Percentiles rank a stretch among this genome's conserved stretches.
Evolutionary conservation across 2,329 filamentous ascomycete genomes (phyloP).

Genomic region (Rutstroemia sp.): DNA sequence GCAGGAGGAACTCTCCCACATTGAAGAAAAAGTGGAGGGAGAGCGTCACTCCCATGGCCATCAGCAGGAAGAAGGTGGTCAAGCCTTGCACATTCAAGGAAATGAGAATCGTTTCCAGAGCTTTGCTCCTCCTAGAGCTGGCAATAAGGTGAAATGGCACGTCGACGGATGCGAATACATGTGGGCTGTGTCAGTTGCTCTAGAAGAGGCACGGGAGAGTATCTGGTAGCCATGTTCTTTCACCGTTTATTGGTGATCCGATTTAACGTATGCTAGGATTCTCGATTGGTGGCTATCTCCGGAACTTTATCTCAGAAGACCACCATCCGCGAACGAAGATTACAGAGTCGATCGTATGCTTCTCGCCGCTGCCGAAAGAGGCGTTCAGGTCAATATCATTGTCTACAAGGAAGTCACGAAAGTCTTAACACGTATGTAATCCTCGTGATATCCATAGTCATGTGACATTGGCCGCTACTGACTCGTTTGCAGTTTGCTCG

Average conservation of each 20-base stretch:
- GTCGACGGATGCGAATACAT: conserved; percentile 81
- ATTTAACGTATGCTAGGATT: conserved; percentile 39
- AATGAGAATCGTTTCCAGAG: conserved; percentile 50
- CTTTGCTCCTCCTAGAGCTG: conserved; percentile 66
- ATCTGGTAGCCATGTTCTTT: conserved; percentile 35
- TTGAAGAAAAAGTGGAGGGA: conserved; percentile 27
- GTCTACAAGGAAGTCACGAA: conserved; percentile 90
- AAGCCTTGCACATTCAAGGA: conserved; percentile 35
- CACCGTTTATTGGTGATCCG: conserved; percentile 33
- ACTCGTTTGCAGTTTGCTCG: conserved; percentile 46
- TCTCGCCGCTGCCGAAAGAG: conserved; percentile 71
- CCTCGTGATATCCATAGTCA: not conserved
- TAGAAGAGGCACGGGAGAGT: conserved; percentile 68
- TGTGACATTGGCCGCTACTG: conserved; percentile 13
- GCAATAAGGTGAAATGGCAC: conserved; percentile 77
- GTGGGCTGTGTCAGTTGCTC: conserved; percentile 72
- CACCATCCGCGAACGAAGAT: conserved; percentile 71
- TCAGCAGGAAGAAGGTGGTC: conserved; percentile 35
- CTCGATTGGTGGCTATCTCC: conserved; percentile 88
- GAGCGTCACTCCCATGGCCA: conserved; percentile 40
- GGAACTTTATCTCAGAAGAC: conserved; percentile 74
- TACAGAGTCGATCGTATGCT: conserved; percentile 83
- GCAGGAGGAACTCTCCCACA: conserved; percentile 13
- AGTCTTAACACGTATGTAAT: conserved; percentile 65
- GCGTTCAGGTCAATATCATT: conserved; percentile 77